Evolutionary conservation across 345 rosid genomes (phyloP).

Genomic region (Chamaenerion angustifolium): DNA sequence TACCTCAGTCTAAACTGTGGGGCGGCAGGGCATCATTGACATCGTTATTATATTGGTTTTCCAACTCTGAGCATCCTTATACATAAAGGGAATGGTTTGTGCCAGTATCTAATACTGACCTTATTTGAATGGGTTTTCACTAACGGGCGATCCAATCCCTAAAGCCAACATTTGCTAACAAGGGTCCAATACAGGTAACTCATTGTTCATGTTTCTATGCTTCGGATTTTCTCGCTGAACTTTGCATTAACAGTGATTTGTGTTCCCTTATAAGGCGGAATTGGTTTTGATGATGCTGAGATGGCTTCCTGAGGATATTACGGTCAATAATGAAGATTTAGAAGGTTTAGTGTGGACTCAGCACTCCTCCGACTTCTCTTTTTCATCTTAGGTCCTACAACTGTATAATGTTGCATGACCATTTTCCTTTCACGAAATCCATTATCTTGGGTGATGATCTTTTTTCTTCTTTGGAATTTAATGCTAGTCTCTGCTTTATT

Average conservation of each 20-base stretch:
- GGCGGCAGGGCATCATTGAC: too few species aligned
- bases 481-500: constrained; percentile 13
- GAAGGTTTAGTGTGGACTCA: constrained; percentile 41
- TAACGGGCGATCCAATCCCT: too few species aligned
- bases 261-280: constrained; percentile 45
- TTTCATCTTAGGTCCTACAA: background rate
- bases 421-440: background rate
- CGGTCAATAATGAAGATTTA: constrained; percentile 94
- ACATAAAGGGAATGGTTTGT: too few species aligned
- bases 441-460: background rate
- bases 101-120: too few species aligned
- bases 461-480: background rate
- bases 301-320: constrained; percentile 99
- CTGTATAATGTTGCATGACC: background rate
- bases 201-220: constrained; percentile 1
- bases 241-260: constrained; percentile 6
- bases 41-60: too few species aligned
- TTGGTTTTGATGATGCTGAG: constrained; percentile 76
- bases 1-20: too few species aligned
- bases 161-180: too few species aligned
- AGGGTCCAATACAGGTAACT: constrained; percentile 71
- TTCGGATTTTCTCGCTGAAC: constrained; percentile 3
- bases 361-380: background rate
- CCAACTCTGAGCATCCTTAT: too few species aligned
- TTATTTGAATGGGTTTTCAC: too few species aligned